Base-by-base conservation (phyloP, 176 grass and related monocot genomes). In the Aegilops longissima region DNA sequence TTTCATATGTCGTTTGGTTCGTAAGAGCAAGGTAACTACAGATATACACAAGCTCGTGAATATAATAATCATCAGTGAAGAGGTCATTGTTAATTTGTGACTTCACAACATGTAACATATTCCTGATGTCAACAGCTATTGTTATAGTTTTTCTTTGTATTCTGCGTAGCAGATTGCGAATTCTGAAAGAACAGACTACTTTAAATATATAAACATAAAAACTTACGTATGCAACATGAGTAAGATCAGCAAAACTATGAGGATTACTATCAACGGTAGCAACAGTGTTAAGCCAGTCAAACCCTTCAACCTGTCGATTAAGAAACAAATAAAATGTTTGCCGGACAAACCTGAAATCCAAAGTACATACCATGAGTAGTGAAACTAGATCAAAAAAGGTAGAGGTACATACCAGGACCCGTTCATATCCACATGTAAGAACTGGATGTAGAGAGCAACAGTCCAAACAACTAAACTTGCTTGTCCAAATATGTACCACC, bases 1-100 rank as follows among this genome's bases (percentile, higher is more conserved):
- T 88, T 79, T 96, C 94, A 18, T 94, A 96, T 30, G 92, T 99
- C 47, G 97, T 99, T 87, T 96, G 97, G 74, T 99, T 99, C 80
- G 97, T 96, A 88, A 96, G 85, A 35, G 82, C 87, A 85, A 99
- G 87, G 80, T 98, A 98, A 61, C 97, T 96, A 82, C 36, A 85
- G 24, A 54, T 2, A 66, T 8, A 68, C 39, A 70, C 21, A 61
- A 87, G 27, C 27, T 77, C 20, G 4, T 65, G 40, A 84, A 76
- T 31, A 73, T 10, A 83, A n/a, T 16, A 12, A 83, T 73, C 36
- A 74, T 5, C 21, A 30, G 64, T 13, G 6, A 54, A 69, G 27
- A 66, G 29, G 38, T 40, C 81, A 72, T 5, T 12, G 38, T 67
- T 47, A 69, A 45, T 74, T 44, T 80, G 27, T 6, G 54, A 11